Evolutionary conservation across 2,329 filamentous ascomycete species (phyloP).

Genomic region (Talaromyces sp.): DNA sequence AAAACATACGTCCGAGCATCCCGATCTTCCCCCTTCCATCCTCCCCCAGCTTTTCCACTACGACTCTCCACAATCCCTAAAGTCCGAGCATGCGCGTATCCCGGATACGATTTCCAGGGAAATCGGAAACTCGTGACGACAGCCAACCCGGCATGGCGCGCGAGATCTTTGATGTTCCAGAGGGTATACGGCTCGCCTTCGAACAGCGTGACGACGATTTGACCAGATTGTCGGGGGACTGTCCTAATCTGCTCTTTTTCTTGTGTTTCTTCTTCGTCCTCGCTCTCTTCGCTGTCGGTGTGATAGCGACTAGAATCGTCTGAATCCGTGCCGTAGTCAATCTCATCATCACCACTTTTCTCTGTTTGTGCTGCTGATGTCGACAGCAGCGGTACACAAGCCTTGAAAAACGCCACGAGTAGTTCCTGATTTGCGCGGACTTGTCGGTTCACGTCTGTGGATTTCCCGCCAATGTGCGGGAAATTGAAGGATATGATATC

Average conservation of each 20-base stretch:
- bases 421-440: conserved; percentile 78
- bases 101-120: conserved; percentile 42
- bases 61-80: conserved; percentile 40
- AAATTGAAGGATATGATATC: conserved; percentile 93
- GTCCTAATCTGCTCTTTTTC: conserved; percentile 16
- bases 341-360: conserved; percentile 17
- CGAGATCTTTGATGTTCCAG: conserved; percentile 90
- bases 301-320: conserved; percentile 5
- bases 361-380: conserved; percentile 16
- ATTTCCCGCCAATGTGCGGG: conserved; percentile 88
- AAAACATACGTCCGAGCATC: conserved; percentile 44
- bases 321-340: conserved; percentile 16
- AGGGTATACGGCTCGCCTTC: conserved; percentile 91
- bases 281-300: conserved; percentile 13
- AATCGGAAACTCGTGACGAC: conserved; percentile 45
- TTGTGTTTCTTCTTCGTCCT: conserved; percentile 15
- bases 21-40: conserved; percentile 45
- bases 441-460: conserved; percentile 89
- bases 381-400: conserved; percentile 37
- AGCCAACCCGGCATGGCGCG: conserved; percentile 56
- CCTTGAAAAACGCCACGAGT: conserved; percentile 45
- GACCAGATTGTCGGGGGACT: conserved; percentile 27
- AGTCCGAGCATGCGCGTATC: conserved; percentile 45
- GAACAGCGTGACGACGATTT: conserved; percentile 80
- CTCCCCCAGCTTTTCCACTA: conserved; percentile 23